Evolutionary conservation across 2,329 filamentous ascomycete genomes (phyloP), one percentile per base, ranked within the genome.

Genomic region (Fusarium torulosum): DNA sequence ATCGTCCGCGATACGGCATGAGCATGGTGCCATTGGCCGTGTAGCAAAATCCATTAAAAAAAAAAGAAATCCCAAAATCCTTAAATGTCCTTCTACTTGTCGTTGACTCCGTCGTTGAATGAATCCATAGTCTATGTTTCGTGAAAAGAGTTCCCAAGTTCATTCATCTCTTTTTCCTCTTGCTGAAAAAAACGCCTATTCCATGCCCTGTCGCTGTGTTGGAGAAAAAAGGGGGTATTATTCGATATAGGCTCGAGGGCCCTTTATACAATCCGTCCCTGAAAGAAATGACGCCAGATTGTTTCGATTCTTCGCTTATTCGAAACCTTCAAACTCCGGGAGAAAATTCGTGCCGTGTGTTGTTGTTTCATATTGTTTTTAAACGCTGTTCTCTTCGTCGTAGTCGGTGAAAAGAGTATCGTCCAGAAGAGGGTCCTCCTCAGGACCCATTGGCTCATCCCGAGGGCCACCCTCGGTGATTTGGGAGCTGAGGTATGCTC

Each of bases 401-500:
- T 76, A 75, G 54, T 75, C 72, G 29, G 76, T 69, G 33, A 78
- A 72, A 23, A 73, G 59, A 17, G 54, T 61, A 51, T 78, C 77
- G 45, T 78, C 73, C 33, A 77, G 64, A 20, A 78, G 67, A 6
- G 76, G 73, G 20, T 78, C 78, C 63, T 84, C 83, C 44, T 82
- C 80, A 15, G 72, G 75, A 38, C 74, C 71, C 67, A 73, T 73
- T 63, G 75, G 80, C 54, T 82, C 78, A 49, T 83, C 80, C 53
- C 81, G 78, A 14, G 77, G 82, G 27, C 83, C 81, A 15, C 85
- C 83, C 73, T 95, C 91, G 35, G 88, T 88, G 79, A 97, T 91
- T 76, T 88, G 88, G 61, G 93, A 84, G 77, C 91, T 92, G 73
- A 96, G 83, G 50, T 91, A 80, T 3, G 91, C 92, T 44, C 94